Base-by-base conservation (phyloP, 1,284 basidiomycete species). In the Cutaneotrichosporon cutaneum region DNA sequence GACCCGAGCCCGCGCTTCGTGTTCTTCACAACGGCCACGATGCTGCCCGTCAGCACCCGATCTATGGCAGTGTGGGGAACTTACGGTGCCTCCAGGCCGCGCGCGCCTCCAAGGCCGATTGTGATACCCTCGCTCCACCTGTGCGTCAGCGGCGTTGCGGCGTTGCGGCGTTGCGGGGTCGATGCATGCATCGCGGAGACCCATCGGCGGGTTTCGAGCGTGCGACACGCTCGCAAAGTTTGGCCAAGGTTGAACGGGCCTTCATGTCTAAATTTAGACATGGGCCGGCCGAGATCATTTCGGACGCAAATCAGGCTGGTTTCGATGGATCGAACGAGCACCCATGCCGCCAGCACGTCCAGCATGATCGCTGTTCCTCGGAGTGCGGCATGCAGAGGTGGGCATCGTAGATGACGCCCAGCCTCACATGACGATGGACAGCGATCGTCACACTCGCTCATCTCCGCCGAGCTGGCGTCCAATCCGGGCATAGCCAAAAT, bases 21-120 rank as follows among this genome's bases (percentile, higher is more conserved):
- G 59, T 79, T 77, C 67, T 81, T 81, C 42, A 81, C 79, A 14
- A 80, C 73, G 0, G 80, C 80, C 47, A 80, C 70, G 61, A 81
- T 79, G 1, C 79, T 81, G 64, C 65, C n/a, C 61, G 64, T 63
- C 64, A 35, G 61, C 22, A 63, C n/a, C n/a, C n/a, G n/a, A n/a
- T 54, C 22, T 63, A 33, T 30, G 18, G 35, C 9, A 14, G n/a
- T 9, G 33, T 32, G 27, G 26, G 18, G 22, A 24, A 77, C 79
- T 75, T 52, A 81, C 77, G 80, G 80, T 13, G 65, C 73, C 14
- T 79, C 76, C 35, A 80, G 59, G 7, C 80, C 79, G 22, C 67
- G 75, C 9, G 67, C 70, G 16, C 67, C 77, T 4, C 70, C 68
- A 42, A 66, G 64, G 10, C 80, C 80, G 52, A 81, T 81, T 33